Evolutionary conservation across 306 rosid genomes (phyloP), one percentile per base, ranked within the genome.

Genomic region (Amphicarpaea edgeworthii): DNA sequence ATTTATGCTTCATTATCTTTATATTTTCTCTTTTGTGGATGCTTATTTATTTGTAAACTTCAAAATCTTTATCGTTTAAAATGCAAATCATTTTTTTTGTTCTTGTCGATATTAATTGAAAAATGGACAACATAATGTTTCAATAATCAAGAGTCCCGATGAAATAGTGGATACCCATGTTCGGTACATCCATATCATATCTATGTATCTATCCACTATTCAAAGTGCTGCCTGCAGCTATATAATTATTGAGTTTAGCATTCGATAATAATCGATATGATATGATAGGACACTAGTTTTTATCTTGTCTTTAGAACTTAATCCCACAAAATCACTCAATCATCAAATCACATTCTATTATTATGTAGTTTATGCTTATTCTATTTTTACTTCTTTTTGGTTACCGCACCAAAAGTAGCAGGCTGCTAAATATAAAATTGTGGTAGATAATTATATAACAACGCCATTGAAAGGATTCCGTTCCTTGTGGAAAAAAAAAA

Each of bases 191-290:
- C 9, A 28, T 17, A 23, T 57, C 40, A 43, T 6, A 43, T 6
- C n/a, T n/a, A n/a, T n/a, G n/a, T n/a, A 60, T 7, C n/a, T 42
- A 55, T 55, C 17, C 16, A 15, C 64, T 14, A 43, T 42, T 73
- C 8, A 59, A 73, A 58, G 32, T 3, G 24, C 17, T 28, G 12
- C 26, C n/a, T n/a, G n/a, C n/a, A n/a, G n/a, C n/a, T 2, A 28
- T 58, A 45, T 1, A 30, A 74, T 60, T 46, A 74, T 46, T 61
- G 70, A 74, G 45, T 16, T 73, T 57, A 43, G 15, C 5, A 12
- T 24, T 24, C 30, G 12, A 63, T 19, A 17, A 17, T 0, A n/a
- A n/a, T n/a, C n/a, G n/a, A n/a, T n/a, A n/a, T 28, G 5, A 28
- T 28, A 28, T 0, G 5, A 28, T 28, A 1, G 5, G 30, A 8